A percentile compares a stretch with the other conserved stretches of the same genome.
Evolutionary conservation across 345 rosid genomes (phyloP).

Genomic region (Streptanthus diversifolius): DNA sequence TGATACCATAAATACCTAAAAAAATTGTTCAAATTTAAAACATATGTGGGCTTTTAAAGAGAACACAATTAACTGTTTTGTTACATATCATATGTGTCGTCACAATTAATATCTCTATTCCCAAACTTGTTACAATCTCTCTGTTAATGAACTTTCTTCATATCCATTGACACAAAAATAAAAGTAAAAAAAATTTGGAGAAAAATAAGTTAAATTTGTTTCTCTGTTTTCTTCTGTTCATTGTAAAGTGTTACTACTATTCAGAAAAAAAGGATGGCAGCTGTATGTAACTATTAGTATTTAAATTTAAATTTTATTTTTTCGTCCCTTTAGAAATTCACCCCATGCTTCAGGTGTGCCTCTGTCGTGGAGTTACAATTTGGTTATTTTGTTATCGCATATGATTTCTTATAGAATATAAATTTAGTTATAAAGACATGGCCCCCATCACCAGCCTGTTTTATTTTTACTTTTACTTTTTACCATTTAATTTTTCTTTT

Average conservation of each 20-base stretch:
- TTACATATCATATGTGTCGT: too few species aligned
- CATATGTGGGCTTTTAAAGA: too few species aligned
- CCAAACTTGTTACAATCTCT: too few species aligned
- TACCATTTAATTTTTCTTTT: background rate
- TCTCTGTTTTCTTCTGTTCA: background rate
- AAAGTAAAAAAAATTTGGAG: too few species aligned
- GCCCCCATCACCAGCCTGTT: conserved; percentile 38
- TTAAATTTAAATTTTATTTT: background rate
- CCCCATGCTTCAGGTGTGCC: conserved; percentile 34
- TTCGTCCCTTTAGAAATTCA: conserved; percentile 11
- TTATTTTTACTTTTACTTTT: background rate
- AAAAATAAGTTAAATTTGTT: background rate
- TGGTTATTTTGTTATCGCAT: background rate
- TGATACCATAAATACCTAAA: too few species aligned
- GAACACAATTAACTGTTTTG: too few species aligned
- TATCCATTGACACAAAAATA: too few species aligned
- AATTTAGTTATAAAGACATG: conserved; percentile 8
- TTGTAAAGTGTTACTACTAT: conserved; percentile 8
- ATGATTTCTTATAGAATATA: background rate
- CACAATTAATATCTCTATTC: too few species aligned
- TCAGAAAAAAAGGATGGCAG: conserved; percentile 13
- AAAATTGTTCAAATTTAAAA: too few species aligned
- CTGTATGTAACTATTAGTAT: conserved; percentile 23
- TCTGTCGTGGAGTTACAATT: conserved; percentile 20
- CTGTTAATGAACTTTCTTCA: too few species aligned